These are phyloP conservation scores for Rhizopogon vinicolor DNA, from an alignment of 768 basidiomycete species.

Conservation along the genomic window DNA sequence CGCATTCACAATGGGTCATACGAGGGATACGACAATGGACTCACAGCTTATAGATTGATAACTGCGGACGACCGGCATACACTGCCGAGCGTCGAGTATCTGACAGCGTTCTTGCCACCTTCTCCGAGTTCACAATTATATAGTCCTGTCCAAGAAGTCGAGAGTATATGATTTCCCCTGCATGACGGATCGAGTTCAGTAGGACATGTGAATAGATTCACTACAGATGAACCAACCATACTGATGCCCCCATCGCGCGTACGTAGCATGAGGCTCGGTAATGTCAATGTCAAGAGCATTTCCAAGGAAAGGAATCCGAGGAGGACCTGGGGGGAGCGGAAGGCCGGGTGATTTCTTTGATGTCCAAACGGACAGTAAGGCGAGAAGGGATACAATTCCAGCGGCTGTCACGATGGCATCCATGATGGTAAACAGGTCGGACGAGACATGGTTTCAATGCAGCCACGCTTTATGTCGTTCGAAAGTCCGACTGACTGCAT, in stretches of 20 bases:
- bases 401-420: background rate
- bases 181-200: no score
- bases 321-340: conserved; percentile 33
- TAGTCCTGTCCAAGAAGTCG: conserved; percentile 18
- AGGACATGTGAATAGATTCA: no score
- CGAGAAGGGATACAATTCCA: background rate
- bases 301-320: conserved; percentile 30
- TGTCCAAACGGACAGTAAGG: background rate
- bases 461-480: background rate
- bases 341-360: background rate
- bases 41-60: background rate
- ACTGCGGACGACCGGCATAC: conserved; percentile 32
- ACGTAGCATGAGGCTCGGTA: no score
- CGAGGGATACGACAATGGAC: background rate
- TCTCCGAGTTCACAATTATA: conserved; percentile 39
- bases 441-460: background rate
- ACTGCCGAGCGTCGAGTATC: conserved; percentile 33
- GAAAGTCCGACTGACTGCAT: no score
- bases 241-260: no score
- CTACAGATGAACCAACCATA: no score
- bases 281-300: conserved; percentile 37
- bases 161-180: no score
- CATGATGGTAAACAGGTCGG: background rate
- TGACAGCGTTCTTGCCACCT: conserved; percentile 37
- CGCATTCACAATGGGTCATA: background rate